Conservation (phyloP, 1,284 basidiomycete species). For the Naganishia liquefaciens region DNA sequence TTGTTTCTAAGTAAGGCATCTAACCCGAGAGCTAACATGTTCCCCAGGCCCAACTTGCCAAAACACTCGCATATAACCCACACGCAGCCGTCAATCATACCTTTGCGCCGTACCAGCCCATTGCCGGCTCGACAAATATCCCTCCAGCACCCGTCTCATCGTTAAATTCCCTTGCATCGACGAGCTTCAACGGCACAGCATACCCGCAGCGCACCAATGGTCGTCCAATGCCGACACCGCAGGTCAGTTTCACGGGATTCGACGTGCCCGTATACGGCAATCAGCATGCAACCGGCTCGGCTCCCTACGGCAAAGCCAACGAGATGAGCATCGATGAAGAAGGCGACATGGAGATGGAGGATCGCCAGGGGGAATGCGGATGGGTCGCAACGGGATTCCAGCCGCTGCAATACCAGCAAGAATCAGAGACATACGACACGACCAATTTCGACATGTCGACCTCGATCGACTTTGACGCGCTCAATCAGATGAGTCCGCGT, state of each 20-base stretch:
- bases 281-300: background rate
- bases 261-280: slow-evolving; percentile 10
- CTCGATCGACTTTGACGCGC: slow-evolving; percentile 4
- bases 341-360: slow-evolving; percentile 29
- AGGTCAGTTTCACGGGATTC: slow-evolving; percentile 30
- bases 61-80: slow-evolving; percentile 28
- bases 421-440: slow-evolving; percentile 7
- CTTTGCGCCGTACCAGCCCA: slow-evolving; percentile 26
- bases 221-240: slow-evolving; percentile 22
- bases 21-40: background rate
- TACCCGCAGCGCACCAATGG: background rate
- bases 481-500: slow-evolving; percentile 5
- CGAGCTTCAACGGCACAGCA: slow-evolving; percentile 4
- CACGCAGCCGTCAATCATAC: slow-evolving; percentile 21
- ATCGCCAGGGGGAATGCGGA: slow-evolving; percentile 8
- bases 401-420: slow-evolving; percentile 9
- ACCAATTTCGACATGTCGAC: slow-evolving; percentile 15
- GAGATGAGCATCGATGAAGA: slow-evolving; percentile 23
- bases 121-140: slow-evolving; percentile 14
- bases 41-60: slow-evolving; percentile 26
- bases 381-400: slow-evolving; percentile 15
- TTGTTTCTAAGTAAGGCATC: slow-evolving; percentile 30
- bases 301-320: background rate
- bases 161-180: slow-evolving; percentile 30
- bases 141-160: slow-evolving; percentile 32